Evolutionary conservation across 163 green algal genomes (phyloP).

Genomic region (Scenedesmus sp.): DNA sequence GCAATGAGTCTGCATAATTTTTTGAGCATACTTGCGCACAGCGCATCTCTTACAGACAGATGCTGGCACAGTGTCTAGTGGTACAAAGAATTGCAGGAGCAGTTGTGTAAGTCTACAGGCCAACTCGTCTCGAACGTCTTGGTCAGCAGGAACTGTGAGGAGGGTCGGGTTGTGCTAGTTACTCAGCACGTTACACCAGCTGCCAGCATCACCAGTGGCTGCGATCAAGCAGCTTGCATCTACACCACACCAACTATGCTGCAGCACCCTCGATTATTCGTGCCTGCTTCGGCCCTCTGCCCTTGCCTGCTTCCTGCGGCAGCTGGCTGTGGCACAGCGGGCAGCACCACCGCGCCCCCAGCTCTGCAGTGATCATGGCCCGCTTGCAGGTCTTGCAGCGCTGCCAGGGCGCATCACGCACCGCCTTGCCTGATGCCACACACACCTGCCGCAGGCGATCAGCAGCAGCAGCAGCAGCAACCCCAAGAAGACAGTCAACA

Average conservation of each 20-base stretch:
- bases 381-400: constrained; percentile 81
- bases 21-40: too few relatives aligned
- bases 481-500: neutral
- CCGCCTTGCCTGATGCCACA: constrained; percentile 70
- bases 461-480: constrained; percentile 1
- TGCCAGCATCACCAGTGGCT: neutral
- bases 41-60: neutral
- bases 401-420: constrained; percentile 60
- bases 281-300: constrained; percentile 3
- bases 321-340: constrained; percentile 74
- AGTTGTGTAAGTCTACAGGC: too few relatives aligned
- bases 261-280: neutral
- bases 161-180: neutral
- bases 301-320: neutral
- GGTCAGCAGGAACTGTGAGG: neutral
- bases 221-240: neutral
- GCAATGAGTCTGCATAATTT: too few relatives aligned
- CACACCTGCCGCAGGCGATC: constrained; percentile 65
- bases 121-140: too few relatives aligned
- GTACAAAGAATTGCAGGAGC: too few relatives aligned
- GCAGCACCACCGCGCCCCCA: constrained; percentile 58
- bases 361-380: constrained; percentile 66
- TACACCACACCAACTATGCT: neutral
- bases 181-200: too few relatives aligned
- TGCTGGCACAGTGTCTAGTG: too few relatives aligned